A percentile compares a stretch with the other conserved stretches of the same genome.
phyloP scores from a whole-genome alignment of 1,284 basidiomycete species.

The Athelia sp. region DNA sequence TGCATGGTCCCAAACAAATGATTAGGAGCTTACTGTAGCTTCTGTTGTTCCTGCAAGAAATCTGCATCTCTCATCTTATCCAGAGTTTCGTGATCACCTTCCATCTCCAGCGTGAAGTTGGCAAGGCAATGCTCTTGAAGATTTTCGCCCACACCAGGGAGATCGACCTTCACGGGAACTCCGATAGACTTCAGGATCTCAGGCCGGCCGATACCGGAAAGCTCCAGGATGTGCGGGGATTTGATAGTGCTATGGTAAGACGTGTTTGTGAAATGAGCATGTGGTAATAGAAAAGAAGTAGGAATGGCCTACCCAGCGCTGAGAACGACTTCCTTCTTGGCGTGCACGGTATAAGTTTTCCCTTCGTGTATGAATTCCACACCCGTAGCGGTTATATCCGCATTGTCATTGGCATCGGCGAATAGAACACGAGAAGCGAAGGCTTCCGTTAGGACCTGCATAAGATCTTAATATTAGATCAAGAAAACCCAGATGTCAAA shows the following conservation, averaged over 20 bases:
- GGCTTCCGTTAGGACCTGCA: slow-evolving; percentile 11
- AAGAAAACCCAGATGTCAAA: too few relatives aligned
- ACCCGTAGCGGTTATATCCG: slow-evolving; percentile 14
- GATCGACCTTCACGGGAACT: slow-evolving; percentile 25
- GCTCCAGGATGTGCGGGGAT: slow-evolving; percentile 36
- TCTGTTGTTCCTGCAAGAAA: slow-evolving; percentile 12
- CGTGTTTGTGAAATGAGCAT: not conserved
- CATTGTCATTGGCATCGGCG: slow-evolving; percentile 6
- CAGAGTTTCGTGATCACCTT: slow-evolving; percentile 11
- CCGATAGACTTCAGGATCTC: slow-evolving; percentile 27
- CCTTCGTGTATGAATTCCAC: slow-evolving; percentile 19
- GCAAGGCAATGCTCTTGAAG: slow-evolving; percentile 31
- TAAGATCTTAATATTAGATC: not conserved
- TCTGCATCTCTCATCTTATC: slow-evolving; percentile 18
- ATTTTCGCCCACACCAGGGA: slow-evolving; percentile 38
- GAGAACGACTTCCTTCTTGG: slow-evolving; percentile 19
- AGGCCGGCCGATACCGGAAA: slow-evolving; percentile 34
- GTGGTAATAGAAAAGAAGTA: not conserved
- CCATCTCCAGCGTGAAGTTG: slow-evolving; percentile 10
- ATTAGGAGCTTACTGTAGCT: slow-evolving; percentile 17
- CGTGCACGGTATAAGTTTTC: slow-evolving; percentile 11
- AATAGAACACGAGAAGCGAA: slow-evolving; percentile 5
- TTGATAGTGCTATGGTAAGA: slow-evolving; percentile 22
- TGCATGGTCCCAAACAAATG: not conserved
- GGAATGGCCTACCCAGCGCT: slow-evolving; percentile 16